phyloP scores from a whole-genome alignment of 2,329 filamentous ascomycete genomes.

The Colletotrichum sidae region DNA sequence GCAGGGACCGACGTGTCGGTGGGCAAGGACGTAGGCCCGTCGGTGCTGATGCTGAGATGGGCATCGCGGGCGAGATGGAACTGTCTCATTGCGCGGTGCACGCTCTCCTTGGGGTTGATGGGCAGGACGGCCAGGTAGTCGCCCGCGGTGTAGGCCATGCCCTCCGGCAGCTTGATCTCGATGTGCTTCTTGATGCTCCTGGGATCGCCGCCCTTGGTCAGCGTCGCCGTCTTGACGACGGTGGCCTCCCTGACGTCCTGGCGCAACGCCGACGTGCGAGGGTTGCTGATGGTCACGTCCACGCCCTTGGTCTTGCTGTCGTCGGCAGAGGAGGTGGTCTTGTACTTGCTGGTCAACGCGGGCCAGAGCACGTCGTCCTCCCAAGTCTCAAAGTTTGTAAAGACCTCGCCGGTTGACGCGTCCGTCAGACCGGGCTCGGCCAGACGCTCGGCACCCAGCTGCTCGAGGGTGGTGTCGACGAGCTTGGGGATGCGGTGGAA shows the following conservation, averaged over 20 bases:
- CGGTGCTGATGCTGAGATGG: slow-evolving; percentile 68
- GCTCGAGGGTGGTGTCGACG: slow-evolving; percentile 65
- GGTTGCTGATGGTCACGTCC: slow-evolving; percentile 63
- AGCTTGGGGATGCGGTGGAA: slow-evolving; percentile 76
- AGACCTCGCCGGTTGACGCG: slow-evolving; percentile 73
- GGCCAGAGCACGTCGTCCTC: slow-evolving; percentile 67
- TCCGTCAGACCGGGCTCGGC: slow-evolving; percentile 66
- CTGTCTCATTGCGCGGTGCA: slow-evolving; percentile 73
- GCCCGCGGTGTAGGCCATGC: slow-evolving; percentile 75
- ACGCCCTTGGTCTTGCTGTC: slow-evolving; percentile 44
- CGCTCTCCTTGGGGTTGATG: slow-evolving; percentile 72
- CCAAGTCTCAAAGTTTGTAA: slow-evolving; percentile 76
- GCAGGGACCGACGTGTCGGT: slow-evolving; percentile 69
- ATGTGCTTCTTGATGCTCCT: slow-evolving; percentile 71
- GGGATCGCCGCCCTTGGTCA: slow-evolving; percentile 57
- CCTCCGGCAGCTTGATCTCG: slow-evolving; percentile 75
- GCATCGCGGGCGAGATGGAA: slow-evolving; percentile 79
- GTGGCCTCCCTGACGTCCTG: slow-evolving; percentile 71
- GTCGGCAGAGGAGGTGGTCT: slow-evolving; percentile 49
- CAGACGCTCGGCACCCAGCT: slow-evolving; percentile 51
- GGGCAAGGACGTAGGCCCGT: slow-evolving; percentile 65
- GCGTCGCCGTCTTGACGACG: slow-evolving; percentile 62
- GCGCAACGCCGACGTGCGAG: slow-evolving; percentile 67
- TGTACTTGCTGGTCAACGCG: slow-evolving; percentile 61
- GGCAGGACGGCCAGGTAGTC: slow-evolving; percentile 83